Percentiles rank a stretch among this genome's conserved stretches.
Evolutionary conservation across 1,284 basidiomycete genomes (phyloP).

Genomic region (Stygiomarasmius scandens): DNA sequence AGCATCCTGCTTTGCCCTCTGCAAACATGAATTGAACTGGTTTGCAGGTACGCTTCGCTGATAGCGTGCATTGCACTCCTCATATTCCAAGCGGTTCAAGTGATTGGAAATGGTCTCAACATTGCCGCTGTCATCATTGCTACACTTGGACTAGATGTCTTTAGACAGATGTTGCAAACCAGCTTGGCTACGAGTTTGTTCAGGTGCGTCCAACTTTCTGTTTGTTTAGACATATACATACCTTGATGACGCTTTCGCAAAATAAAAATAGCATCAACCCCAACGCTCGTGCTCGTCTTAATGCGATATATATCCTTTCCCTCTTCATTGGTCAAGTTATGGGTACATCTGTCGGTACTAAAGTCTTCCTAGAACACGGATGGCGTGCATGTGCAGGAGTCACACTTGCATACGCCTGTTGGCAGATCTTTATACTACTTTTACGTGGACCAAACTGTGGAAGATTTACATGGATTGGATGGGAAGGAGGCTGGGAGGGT

Average conservation of each 20-base stretch:
- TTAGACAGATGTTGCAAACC: conserved; percentile 45
- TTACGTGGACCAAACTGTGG: conserved; percentile 57
- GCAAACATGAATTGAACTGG: not conserved
- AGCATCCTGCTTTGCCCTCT: too few species aligned
- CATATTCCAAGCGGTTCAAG: conserved; percentile 47
- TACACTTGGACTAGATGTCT: conserved; percentile 42
- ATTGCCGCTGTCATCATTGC: conserved; percentile 57
- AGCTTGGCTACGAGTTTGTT: conserved; percentile 39
- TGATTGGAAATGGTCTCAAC: conserved; percentile 60
- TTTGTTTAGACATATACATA: not conserved
- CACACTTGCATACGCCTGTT: conserved; percentile 51
- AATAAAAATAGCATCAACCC: conserved; percentile 17
- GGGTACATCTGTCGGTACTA: conserved; percentile 65
- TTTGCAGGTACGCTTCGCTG: conserved; percentile 56
- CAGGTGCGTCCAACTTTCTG: conserved; percentile 23
- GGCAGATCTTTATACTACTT: conserved; percentile 46
- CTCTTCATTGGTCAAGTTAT: conserved; percentile 64
- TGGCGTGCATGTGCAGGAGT: conserved; percentile 60
- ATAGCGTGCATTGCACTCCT: conserved; percentile 45
- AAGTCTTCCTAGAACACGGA: conserved; percentile 60
- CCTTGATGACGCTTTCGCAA: not conserved
- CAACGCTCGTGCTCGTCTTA: conserved; percentile 42
- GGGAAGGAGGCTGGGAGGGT: conserved; percentile 43
- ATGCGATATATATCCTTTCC: conserved; percentile 45
- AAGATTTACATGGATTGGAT: conserved; percentile 59